Evolutionary conservation across 345 rosid species (phyloP), one percentile per base, ranked within the genome.

Genomic region (Geranium rotundifolium): DNA sequence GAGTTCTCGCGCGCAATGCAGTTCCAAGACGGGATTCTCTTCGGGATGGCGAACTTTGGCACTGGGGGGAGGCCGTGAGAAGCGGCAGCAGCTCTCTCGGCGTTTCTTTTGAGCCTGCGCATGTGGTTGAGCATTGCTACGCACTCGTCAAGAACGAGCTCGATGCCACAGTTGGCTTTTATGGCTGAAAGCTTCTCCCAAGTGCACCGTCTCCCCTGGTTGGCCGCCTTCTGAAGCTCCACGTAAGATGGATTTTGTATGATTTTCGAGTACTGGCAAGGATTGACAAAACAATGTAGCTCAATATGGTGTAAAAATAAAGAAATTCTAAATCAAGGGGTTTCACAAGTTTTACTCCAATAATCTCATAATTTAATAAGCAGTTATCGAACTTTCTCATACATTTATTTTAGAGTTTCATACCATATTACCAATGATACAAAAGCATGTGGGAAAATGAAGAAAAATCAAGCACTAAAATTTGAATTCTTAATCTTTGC

Each of bases 141-240:
- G 61, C 91, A 90, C 75, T 93, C 99, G 49, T 93, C 99, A 46
- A 93, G 96, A n/a, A 90, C 91, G 63, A 90, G 96, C 78, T 93
- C 97, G 39, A 90, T 93, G 13, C 91, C 96, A 5, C 96, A 93
- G 79, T 93, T 88, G 52, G 95, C 96, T 82, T 93, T 93, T 5
- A 90, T 88, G 31, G 96, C 97, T 3, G 99, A 88, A 56, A 93
- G 95, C 89, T 93, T 93, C 77, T 93, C 99, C 99, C 99, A 90
- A 37, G 99, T 93, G 73, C 99, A 84, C 74, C 99, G 84, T 63
- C 99, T 86, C 63, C 97, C 99, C 73, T 93, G 99, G 82, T 86
- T 89, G 63, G 83, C 78, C 1, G 96, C 96, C 72, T 89, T 89
- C 46, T 89, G 90, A 64, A 89, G 85, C 82, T 86, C 96, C 27